Evolutionary conservation across 306 rosid species (phyloP).

Genomic region (Cucurbita pepo): DNA sequence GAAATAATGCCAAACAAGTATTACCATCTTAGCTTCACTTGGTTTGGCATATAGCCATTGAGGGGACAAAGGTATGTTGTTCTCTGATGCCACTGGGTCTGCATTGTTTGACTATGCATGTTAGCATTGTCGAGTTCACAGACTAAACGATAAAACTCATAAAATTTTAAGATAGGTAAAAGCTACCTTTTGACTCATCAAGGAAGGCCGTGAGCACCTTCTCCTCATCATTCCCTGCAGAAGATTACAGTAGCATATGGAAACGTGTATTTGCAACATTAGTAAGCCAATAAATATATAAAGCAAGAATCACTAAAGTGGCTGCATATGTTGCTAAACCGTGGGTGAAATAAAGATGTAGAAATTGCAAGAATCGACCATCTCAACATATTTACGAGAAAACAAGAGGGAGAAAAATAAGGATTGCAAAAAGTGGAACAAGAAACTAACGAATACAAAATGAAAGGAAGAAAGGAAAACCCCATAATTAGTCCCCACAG

Average conservation of each 20-base stretch:
- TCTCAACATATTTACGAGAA: not conserved
- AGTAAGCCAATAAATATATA: not conserved
- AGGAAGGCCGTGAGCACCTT: conserved; percentile 19
- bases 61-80: conserved; percentile 46
- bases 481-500: not conserved
- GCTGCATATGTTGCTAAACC: not conserved
- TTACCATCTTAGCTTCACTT: conserved; percentile 39
- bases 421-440: not conserved
- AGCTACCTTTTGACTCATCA: conserved; percentile 40
- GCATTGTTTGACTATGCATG: conserved; percentile 8
- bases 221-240: conserved; percentile 26
- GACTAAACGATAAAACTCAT: not conserved
- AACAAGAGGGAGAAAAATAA: not conserved
- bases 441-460: not conserved
- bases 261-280: not conserved
- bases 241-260: conserved; percentile 15
- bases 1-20: not conserved
- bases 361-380: not conserved
- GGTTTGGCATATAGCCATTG: conserved; percentile 61
- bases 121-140: not conserved
- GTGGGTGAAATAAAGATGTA: not conserved
- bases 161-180: not conserved
- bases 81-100: conserved; percentile 31
- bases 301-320: not conserved
- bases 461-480: not conserved